phyloP scores from a whole-genome alignment of 2,329 filamentous ascomycete genomes.

The Aspergillus proliferans region DNA sequence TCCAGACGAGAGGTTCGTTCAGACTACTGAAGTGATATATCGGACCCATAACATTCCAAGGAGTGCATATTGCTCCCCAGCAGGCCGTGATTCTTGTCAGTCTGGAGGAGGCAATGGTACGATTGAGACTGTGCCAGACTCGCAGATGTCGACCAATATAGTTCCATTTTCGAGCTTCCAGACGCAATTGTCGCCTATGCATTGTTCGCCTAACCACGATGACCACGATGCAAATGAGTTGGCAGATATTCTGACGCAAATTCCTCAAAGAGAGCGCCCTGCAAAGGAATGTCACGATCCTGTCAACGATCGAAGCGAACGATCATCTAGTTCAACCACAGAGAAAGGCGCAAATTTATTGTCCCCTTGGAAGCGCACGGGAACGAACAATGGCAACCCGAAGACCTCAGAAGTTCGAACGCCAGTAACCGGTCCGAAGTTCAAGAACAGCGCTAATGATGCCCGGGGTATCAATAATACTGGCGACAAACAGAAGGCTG shows the following conservation, averaged over 20 bases:
- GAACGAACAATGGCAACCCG: not conserved
- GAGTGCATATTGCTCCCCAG: conserved; percentile 5
- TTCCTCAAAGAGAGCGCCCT: conserved; percentile 8
- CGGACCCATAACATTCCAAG: conserved; percentile 11
- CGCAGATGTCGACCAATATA: conserved; percentile 14
- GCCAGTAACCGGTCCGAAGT: not conserved
- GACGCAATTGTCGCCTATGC: conserved; percentile 12
- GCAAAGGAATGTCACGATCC: not conserved
- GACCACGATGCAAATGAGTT: conserved; percentile 22
- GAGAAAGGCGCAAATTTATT: not conserved
- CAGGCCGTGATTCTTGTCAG: not conserved
- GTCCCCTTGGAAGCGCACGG: not conserved
- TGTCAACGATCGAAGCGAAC: not conserved
- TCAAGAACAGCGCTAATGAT: not conserved
- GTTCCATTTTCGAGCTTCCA: conserved; percentile 29
- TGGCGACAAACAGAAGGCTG: conserved; percentile 16
- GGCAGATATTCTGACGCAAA: conserved; percentile 22
- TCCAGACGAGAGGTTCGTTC: conserved; percentile 4
- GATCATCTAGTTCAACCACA: not conserved
- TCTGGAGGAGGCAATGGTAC: not conserved
- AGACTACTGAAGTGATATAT: conserved; percentile 14
- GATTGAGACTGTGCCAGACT: conserved; percentile 2
- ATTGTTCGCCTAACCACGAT: conserved; percentile 5
- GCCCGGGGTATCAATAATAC: not conserved
- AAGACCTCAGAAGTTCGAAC: not conserved